phyloP scores from a whole-genome alignment of 306 rosid genomes.

The Spatholobus suberectus region DNA sequence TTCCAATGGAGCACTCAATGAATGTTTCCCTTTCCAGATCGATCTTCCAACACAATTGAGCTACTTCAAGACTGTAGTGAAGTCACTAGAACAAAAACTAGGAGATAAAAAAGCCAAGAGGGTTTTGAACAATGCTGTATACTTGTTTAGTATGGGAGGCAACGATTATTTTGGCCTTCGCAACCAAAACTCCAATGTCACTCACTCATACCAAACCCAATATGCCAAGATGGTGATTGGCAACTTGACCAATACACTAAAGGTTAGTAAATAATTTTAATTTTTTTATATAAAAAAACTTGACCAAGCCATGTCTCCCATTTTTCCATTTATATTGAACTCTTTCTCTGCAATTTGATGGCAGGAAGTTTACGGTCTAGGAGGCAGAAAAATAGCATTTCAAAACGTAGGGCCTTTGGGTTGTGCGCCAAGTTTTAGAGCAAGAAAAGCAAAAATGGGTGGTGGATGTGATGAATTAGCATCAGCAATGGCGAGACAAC shows the following conservation, averaged over 20 bases:
- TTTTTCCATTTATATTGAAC: neutral
- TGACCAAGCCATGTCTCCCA: neutral
- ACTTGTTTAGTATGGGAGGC: conserved; percentile 49
- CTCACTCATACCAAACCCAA: conserved; percentile 20
- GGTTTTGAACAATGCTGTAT: conserved; percentile 44
- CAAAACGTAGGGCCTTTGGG: conserved; percentile 39
- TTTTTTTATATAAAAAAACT: neutral
- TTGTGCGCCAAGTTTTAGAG: conserved; percentile 18
- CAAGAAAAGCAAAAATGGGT: neutral
- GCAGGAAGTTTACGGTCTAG: conserved; percentile 35
- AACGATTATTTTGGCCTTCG: conserved; percentile 46
- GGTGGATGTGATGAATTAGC: conserved; percentile 2
- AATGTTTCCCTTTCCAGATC: conserved; percentile 37
- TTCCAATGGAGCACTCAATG: neutral
- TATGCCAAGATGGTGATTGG: conserved; percentile 46
- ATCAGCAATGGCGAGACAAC: conserved; percentile 32
- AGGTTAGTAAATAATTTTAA: conserved; percentile 25
- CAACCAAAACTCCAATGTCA: conserved; percentile 32
- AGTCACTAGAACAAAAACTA: conserved; percentile 27
- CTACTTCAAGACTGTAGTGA: conserved; percentile 43
- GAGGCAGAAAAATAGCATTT: conserved; percentile 38
- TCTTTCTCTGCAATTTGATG: neutral
- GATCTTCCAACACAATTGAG: conserved; percentile 43
- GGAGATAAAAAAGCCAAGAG: conserved; percentile 42
- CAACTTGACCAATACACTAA: conserved; percentile 40